Evolutionary conservation across 148 eudicot species (phyloP), one percentile per base, ranked within the genome.

Genomic region (Cornus florida): DNA sequence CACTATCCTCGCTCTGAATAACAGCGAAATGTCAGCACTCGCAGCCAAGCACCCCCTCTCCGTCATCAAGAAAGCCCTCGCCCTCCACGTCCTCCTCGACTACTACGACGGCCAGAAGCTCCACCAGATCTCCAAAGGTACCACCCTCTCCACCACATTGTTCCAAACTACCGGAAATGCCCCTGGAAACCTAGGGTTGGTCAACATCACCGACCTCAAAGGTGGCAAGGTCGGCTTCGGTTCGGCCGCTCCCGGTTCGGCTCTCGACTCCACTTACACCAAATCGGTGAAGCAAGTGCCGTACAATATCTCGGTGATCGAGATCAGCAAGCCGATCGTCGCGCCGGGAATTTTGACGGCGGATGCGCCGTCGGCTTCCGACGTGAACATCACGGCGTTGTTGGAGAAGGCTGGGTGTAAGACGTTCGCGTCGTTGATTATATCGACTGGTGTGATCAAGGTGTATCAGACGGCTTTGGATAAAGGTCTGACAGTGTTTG

Each of bases 401-500:
- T 75, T 86, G 48, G 83, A 84, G 72, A 79, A 79, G 67, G 83
- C 87, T 4, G 83, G 85, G 7, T 87, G 89, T 53, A 84, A 82
- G 56, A 84, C 71, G 16, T 87, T 84, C 28, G 80, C 79, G 35
- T 48, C 80, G 4, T 71, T 87, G 77, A 79, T 83, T 46, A 13
- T n/a, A 14, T 56, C 79, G 5, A 73, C 83, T 9, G 84, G 87
- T 3, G 87, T 85, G n/a, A n/a, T 85, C 28, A 82, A 85, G 48
- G 12, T 79, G 12, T 80, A 68, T n/a, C 41, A 75, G 68, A 3
- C 57, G 19, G 89, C 87, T 17, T 66, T 86, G 20, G 86, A 67
- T 0, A 86, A 82, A 16, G 98, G 97, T 12, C 69, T 94, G 74
- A 94, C 98, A n/a, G 20, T 94, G 11, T 93, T 94, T 10, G 98